A percentile compares a stretch with the other conserved stretches of the same genome.
phyloP scores from a whole-genome alignment of 352 stramenopile species.

The Phytophthora capsici region DNA sequence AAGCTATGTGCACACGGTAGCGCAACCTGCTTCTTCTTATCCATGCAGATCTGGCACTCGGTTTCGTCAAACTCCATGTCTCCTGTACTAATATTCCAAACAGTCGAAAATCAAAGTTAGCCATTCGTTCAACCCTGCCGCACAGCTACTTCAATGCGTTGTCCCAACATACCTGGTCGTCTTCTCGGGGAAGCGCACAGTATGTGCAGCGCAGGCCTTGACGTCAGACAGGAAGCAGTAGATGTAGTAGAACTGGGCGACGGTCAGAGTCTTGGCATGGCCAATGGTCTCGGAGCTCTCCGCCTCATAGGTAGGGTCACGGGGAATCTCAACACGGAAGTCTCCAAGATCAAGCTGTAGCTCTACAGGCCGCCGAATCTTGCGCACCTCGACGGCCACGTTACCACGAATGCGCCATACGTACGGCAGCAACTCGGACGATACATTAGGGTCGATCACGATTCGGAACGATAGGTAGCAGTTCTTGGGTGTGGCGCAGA shows the following conservation, averaged over 20 bases:
- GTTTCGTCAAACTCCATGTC: conserved; percentile 74
- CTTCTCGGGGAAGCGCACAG: conserved; percentile 59
- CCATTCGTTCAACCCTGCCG: conserved; percentile 14
- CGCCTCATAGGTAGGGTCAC: conserved; percentile 25
- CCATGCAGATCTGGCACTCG: conserved; percentile 88
- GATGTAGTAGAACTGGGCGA: conserved; percentile 85
- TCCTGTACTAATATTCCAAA: conserved; percentile 21
- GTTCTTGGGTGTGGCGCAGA: conserved; percentile 78
- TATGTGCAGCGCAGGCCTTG: conserved; percentile 68
- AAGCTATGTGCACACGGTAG: conserved; percentile 82
- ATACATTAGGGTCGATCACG: conserved; percentile 67
- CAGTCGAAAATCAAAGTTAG: conserved; percentile 21
- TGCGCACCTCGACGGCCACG: conserved; percentile 75
- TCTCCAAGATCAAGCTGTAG: conserved; percentile 35
- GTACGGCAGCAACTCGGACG: conserved; percentile 71
- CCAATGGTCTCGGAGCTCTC: conserved; percentile 58
- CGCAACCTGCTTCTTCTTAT: conserved; percentile 83
- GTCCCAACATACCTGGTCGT: conserved; percentile 31
- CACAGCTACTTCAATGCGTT: conserved; percentile 10
- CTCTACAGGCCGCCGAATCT: conserved; percentile 63
- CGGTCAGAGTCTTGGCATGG: conserved; percentile 63
- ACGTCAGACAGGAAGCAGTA: conserved; percentile 83
- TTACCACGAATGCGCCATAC: conserved; percentile 76
- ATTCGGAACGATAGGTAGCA: conserved; percentile 80
- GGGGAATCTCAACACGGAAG: conserved; percentile 30